Evolutionary conservation across 2,329 filamentous ascomycete species (phyloP).

Genomic region (Aspergillus novoparasiticus): DNA sequence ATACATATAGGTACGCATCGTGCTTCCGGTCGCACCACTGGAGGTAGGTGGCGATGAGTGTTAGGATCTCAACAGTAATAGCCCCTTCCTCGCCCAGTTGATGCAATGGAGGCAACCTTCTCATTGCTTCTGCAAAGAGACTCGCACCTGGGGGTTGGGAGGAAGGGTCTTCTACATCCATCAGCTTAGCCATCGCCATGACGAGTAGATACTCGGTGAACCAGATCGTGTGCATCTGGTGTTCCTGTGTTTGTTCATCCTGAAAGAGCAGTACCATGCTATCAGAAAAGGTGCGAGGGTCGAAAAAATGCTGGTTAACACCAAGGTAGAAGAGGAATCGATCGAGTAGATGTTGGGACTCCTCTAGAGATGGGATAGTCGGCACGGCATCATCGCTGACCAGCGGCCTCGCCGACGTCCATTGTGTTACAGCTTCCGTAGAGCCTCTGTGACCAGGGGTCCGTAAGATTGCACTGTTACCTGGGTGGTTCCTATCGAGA

Average conservation of each 20-base stretch:
- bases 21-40: conserved; percentile 26
- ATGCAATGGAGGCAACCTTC: conserved; percentile 19
- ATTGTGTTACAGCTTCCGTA: not conserved
- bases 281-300: conserved; percentile 24
- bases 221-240: conserved; percentile 19
- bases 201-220: conserved; percentile 27
- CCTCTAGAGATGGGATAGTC: conserved; percentile 17
- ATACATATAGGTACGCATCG: conserved; percentile 24
- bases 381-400: conserved; percentile 9
- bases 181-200: conserved; percentile 29
- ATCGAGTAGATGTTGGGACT: conserved; percentile 24
- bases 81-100: conserved; percentile 19
- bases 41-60: conserved; percentile 22
- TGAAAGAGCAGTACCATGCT: conserved; percentile 22
- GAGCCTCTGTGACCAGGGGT: not conserved
- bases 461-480: not conserved
- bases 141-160: conserved; percentile 18
- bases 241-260: conserved; percentile 8
- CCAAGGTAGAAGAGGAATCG: conserved; percentile 28
- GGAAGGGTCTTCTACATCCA: conserved; percentile 24
- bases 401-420: conserved; percentile 1
- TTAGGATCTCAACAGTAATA: conserved; percentile 21
- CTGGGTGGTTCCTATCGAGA: conserved; percentile 11
- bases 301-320: conserved; percentile 27
- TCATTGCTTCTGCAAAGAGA: conserved; percentile 22